Percentiles rank a stretch among this genome's conserved stretches.
Conservation (phyloP, 768 basidiomycete genomes). For the Mycena belliarum region DNA sequence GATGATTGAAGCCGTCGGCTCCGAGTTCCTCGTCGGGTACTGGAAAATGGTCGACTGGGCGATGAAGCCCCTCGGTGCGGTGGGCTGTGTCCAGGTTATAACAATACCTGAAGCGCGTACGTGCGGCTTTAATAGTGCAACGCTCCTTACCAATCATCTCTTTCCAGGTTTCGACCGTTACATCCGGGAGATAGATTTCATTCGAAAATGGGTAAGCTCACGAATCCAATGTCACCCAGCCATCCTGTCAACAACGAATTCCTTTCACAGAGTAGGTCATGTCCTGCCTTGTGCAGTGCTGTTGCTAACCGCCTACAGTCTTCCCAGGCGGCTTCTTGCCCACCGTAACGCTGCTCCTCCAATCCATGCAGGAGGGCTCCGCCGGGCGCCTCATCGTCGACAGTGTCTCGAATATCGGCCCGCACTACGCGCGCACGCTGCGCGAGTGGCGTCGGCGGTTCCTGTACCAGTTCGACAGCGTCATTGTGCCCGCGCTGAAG, state of each 20-base stretch:
- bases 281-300: not conserved
- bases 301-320: constrained; percentile 34
- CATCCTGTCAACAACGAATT: not conserved
- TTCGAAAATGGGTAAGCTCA: constrained; percentile 75
- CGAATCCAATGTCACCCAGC: not conserved
- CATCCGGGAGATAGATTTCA: constrained; percentile 67
- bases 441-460: constrained; percentile 75
- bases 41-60: constrained; percentile 69
- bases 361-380: constrained; percentile 51
- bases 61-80: constrained; percentile 55
- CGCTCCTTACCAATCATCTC: constrained; percentile 2
- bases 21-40: constrained; percentile 64
- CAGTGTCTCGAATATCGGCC: constrained; percentile 63
- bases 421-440: constrained; percentile 59
- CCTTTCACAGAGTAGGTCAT: constrained; percentile 7
- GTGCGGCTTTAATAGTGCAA: constrained; percentile 26
- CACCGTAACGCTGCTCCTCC: constrained; percentile 57
- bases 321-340: constrained; percentile 76
- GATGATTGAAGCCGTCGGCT: constrained; percentile 77
- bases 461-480: constrained; percentile 52
- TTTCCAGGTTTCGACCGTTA: constrained; percentile 54
- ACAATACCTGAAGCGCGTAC: constrained; percentile 72
- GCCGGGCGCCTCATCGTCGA: constrained; percentile 61
- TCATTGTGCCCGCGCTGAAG: constrained; percentile 60
- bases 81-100: constrained; percentile 74